Evolutionary conservation across 1,284 basidiomycete genomes (phyloP).

Genomic region (Ganoderma lucidum): DNA sequence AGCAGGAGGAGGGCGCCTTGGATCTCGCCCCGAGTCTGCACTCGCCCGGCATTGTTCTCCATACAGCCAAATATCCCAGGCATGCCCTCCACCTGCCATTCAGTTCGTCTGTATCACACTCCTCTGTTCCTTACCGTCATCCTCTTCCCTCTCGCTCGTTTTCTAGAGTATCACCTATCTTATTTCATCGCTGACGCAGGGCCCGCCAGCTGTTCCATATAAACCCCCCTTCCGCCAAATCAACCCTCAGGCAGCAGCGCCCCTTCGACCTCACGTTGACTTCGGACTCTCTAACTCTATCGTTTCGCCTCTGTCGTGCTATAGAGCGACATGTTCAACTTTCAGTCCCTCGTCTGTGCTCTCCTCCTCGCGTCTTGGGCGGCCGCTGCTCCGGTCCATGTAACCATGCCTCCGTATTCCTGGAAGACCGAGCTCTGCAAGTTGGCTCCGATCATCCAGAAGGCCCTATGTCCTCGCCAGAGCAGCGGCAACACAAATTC

Average conservation of each 20-base stretch:
- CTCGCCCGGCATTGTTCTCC: conserved; percentile 39
- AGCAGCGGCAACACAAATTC: conserved; percentile 36
- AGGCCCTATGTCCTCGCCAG: conserved; percentile 50
- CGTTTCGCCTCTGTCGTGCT: conserved; percentile 27
- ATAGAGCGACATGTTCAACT: conserved; percentile 47
- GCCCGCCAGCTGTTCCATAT: conserved; percentile 32
- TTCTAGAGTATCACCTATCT: conserved; percentile 29
- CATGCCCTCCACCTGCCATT: conserved; percentile 12
- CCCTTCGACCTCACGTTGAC: conserved; percentile 27
- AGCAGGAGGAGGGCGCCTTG: conserved; percentile 22
- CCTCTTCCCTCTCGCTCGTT: conserved; percentile 28
- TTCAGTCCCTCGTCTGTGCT: conserved; percentile 45
- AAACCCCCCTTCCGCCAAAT: conserved; percentile 28
- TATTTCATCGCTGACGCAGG: conserved; percentile 28
- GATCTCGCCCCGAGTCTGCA: conserved; percentile 24
- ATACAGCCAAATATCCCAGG: conserved; percentile 29
- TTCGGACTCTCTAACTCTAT: conserved; percentile 27
- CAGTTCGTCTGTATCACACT: conserved; percentile 19
- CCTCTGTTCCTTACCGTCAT: conserved; percentile 41
- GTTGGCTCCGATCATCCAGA: conserved; percentile 50
- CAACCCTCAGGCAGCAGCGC: conserved; percentile 35
- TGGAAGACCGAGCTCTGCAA: conserved; percentile 51
- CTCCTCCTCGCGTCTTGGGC: conserved; percentile 45
- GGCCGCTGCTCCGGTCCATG: conserved; percentile 39
- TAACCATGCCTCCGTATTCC: conserved; percentile 38